A percentile compares a stretch with the other conserved stretches of the same genome.
Evolutionary conservation across 192 early-diverging fungal genomes (phyloP).

Genomic region (Glomus cerebriforme): DNA sequence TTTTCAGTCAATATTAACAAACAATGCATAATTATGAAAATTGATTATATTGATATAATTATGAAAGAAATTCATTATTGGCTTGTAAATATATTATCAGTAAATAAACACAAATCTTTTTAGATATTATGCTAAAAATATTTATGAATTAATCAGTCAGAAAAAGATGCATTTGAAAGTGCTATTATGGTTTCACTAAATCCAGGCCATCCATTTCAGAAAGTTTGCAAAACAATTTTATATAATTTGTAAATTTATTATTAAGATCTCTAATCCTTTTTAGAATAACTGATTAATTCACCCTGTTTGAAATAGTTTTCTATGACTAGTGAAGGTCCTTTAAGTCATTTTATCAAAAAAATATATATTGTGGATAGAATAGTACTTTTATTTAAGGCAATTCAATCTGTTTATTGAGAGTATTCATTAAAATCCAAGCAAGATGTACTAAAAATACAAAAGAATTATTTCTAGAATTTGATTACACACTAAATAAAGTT

Average conservation of each 20-base stretch:
- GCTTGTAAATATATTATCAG: constrained; percentile 27
- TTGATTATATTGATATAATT: background rate
- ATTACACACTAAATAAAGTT: constrained; percentile 22
- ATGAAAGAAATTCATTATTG: background rate
- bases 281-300: constrained; percentile 9
- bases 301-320: constrained; percentile 14
- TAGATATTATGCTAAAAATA: background rate
- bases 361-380: constrained; percentile 29
- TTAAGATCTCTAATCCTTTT: background rate
- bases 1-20: constrained; percentile 21
- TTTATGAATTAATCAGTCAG: constrained; percentile 1
- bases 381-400: constrained; percentile 17
- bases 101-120: background rate
- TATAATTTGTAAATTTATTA: constrained; percentile 22
- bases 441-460: constrained; percentile 4
- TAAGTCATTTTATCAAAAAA: constrained; percentile 7
- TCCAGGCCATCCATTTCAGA: background rate
- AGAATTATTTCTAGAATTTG: constrained; percentile 21
- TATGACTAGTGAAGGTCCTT: constrained; percentile 2
- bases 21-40: constrained; percentile 22
- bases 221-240: constrained; percentile 11
- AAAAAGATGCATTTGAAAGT: constrained; percentile 13
- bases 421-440: constrained; percentile 6
- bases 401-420: constrained; percentile 24
- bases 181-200: constrained; percentile 2